These are phyloP conservation scores for Pseudogymnoascus sp. DNA, from an alignment of 2,329 filamentous ascomycete species.

Conservation along the genomic window DNA sequence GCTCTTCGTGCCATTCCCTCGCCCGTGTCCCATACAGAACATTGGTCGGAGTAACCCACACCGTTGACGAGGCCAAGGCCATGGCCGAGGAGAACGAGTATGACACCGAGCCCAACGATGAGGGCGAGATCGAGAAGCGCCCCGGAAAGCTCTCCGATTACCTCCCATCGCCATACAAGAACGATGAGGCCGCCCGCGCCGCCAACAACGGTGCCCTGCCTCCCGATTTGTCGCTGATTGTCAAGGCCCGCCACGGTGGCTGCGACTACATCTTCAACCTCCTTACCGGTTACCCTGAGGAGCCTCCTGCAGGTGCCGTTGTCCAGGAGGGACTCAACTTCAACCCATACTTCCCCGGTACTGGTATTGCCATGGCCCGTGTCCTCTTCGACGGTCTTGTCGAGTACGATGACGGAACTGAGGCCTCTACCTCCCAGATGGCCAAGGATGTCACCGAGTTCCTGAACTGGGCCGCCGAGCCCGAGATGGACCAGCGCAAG, in stretches of 20 bases:
- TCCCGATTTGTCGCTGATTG: slow-evolving; percentile 93
- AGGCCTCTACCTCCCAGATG: slow-evolving; percentile 95
- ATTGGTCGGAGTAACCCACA: slow-evolving; percentile 85
- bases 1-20: slow-evolving; percentile 94
- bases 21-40: slow-evolving; percentile 87
- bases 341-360: slow-evolving; percentile 99
- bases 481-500: slow-evolving; percentile 99
- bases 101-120: slow-evolving; percentile 93
- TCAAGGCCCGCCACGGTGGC: slow-evolving; percentile 95
- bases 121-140: slow-evolving; percentile 97
- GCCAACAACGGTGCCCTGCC: slow-evolving; percentile 98
- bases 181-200: slow-evolving; percentile 95
- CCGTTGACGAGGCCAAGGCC: slow-evolving; percentile 94
- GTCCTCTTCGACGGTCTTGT: slow-evolving; percentile 96
- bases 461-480: slow-evolving; percentile 98
- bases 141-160: slow-evolving; percentile 98
- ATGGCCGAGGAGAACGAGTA: slow-evolving; percentile 98
- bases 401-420: slow-evolving; percentile 95
- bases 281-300: slow-evolving; percentile 94
- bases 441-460: slow-evolving; percentile 99
- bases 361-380: slow-evolving; percentile 97
- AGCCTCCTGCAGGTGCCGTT: slow-evolving; percentile 79
- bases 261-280: slow-evolving; percentile 98
- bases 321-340: slow-evolving; percentile 93
- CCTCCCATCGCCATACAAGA: slow-evolving; percentile 91